These are phyloP conservation scores for Fusarium virguliforme DNA, from an alignment of 2,329 filamentous ascomycete species.

Conservation along the genomic window DNA sequence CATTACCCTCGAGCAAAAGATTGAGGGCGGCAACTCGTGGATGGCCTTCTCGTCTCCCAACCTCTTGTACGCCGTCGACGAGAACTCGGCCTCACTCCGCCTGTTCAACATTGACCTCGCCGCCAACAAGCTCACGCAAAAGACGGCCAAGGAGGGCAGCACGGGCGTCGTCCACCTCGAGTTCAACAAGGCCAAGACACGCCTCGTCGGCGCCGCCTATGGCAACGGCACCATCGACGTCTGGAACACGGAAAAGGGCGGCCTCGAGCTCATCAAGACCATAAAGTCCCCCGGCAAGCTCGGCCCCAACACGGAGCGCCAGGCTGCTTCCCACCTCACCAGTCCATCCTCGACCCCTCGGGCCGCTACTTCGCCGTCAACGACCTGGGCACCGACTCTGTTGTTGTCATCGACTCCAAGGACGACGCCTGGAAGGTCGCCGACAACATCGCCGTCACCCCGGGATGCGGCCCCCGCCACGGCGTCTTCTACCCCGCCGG, in stretches of 20 bases:
- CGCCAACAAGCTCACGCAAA: constrained; percentile 52
- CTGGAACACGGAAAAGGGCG: constrained; percentile 61
- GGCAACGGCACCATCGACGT: constrained; percentile 62
- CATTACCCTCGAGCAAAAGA: constrained; percentile 53
- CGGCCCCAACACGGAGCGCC: constrained; percentile 55
- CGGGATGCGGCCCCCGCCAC: constrained; percentile 66
- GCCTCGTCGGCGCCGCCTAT: constrained; percentile 64
- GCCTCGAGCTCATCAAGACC: constrained; percentile 58
- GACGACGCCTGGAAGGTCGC: constrained; percentile 60
- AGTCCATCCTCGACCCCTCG: constrained; percentile 65
- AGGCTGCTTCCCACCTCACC: constrained; percentile 62
- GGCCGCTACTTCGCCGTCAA: constrained; percentile 66
- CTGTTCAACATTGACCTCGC: constrained; percentile 58
- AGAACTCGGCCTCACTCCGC: constrained; percentile 60
- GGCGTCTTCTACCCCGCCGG: constrained; percentile 63
- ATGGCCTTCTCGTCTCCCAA: constrained; percentile 60
- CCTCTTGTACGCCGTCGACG: constrained; percentile 64
- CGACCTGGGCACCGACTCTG: constrained; percentile 66
- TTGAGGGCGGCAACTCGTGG: constrained; percentile 64
- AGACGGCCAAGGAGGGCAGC: constrained; percentile 56
- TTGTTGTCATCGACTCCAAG: constrained; percentile 63
- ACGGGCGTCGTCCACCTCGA: constrained; percentile 65
- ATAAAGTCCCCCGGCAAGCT: constrained; percentile 55
- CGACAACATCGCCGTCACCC: constrained; percentile 54
- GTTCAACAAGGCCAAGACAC: constrained; percentile 62